These are phyloP conservation scores for Tuber magnatum DNA, from an alignment of 495 filamentous ascomycete genomes.

Conservation along the genomic window DNA sequence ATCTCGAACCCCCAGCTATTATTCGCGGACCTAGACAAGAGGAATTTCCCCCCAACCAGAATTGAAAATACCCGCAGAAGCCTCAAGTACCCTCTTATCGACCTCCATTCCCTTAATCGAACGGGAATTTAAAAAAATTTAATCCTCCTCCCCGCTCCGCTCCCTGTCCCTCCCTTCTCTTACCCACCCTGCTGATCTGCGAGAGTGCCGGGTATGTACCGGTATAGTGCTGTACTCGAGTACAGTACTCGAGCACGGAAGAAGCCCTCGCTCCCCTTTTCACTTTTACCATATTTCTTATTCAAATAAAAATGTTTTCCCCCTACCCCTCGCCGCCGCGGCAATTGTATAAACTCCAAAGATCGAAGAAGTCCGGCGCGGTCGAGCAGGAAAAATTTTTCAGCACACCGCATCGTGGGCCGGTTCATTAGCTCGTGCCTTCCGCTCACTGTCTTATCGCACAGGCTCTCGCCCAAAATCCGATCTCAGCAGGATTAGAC, in stretches of 20 bases:
- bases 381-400: background rate
- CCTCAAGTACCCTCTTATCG: conserved; percentile 1
- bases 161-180: background rate
- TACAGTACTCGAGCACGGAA: background rate
- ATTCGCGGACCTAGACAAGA: background rate
- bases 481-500: background rate
- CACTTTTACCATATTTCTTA: background rate
- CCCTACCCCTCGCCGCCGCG: background rate
- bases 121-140: background rate
- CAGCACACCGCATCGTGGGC: background rate
- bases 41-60: background rate
- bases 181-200: background rate
- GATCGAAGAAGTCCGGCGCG: background rate
- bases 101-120: background rate
- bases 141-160: background rate
- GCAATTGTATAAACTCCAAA: background rate
- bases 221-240: background rate
- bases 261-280: background rate
- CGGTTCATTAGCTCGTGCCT: background rate
- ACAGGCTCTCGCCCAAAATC: background rate
- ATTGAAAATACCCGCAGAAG: conserved; percentile 2
- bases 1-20: background rate
- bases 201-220: background rate
- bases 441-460: background rate
- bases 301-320: background rate